Percentiles rank a stretch among this genome's conserved stretches.
phyloP scores from a whole-genome alignment of 1,139 yeast species.

The Lodderomyces margitis region DNA sequence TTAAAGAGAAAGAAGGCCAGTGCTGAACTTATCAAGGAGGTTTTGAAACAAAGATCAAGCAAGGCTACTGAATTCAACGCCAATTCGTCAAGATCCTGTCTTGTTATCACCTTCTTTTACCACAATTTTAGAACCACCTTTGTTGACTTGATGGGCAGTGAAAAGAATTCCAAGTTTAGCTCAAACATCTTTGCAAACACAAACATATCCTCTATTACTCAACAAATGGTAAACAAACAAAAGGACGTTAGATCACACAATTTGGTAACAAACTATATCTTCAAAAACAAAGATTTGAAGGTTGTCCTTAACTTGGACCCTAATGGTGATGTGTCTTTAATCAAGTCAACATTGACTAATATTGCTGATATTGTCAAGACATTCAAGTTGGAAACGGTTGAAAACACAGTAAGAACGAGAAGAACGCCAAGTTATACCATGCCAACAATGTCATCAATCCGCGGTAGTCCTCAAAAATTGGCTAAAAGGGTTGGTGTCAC shows the following conservation, averaged over 20 bases:
- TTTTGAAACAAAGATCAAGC: constrained; percentile 24
- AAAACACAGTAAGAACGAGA: constrained; percentile 1
- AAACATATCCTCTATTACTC: constrained; percentile 31
- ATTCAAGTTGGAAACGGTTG: constrained; percentile 15
- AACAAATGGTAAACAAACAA: constrained; percentile 17
- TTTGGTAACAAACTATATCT: constrained; percentile 29
- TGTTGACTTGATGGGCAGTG: constrained; percentile 35
- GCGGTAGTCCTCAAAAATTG: constrained; percentile 8
- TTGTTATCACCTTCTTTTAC: constrained; percentile 25
- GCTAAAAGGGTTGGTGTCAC: constrained; percentile 8
- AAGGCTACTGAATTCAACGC: constrained; percentile 21
- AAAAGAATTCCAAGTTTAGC: constrained; percentile 15
- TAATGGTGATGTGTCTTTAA: constrained; percentile 24
- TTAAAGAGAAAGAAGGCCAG: constrained; percentile 15
- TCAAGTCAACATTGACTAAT: constrained; percentile 28
- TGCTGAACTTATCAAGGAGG: constrained; percentile 13
- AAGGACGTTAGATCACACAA: constrained; percentile 23
- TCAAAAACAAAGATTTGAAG: constrained; percentile 22
- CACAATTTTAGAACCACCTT: constrained; percentile 23
- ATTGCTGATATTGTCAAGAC: constrained; percentile 24
- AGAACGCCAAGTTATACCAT: constrained; percentile 29
- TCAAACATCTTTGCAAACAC: constrained; percentile 27
- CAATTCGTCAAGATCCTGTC: constrained; percentile 28
- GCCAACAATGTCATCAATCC: constrained; percentile 25
- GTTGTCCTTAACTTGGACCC: constrained; percentile 31